Evolutionary conservation across 2,329 filamentous ascomycete species (phyloP).

Genomic region (Exophiala oligosperma): DNA sequence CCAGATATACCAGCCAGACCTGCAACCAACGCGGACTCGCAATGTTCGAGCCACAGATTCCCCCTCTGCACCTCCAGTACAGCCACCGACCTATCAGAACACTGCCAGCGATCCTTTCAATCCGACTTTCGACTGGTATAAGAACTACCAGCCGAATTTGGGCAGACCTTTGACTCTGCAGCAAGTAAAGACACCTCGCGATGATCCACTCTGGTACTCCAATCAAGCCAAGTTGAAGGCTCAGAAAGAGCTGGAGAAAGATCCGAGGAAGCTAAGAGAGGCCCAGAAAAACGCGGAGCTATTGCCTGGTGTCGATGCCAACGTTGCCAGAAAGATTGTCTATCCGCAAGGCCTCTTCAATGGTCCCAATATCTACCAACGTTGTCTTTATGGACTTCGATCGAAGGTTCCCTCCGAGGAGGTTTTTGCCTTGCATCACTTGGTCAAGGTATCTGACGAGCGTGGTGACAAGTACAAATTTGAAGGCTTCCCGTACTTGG

Average conservation of each 20-base stretch:
- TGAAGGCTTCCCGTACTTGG: slow-evolving; percentile 83
- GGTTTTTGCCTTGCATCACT: slow-evolving; percentile 87
- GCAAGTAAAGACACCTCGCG: slow-evolving; percentile 72
- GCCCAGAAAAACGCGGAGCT: not conserved
- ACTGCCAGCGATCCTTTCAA: slow-evolving; percentile 52
- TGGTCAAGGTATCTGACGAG: slow-evolving; percentile 94
- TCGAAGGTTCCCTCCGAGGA: slow-evolving; percentile 79
- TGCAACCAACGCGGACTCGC: slow-evolving; percentile 59
- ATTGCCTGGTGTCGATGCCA: slow-evolving; percentile 16
- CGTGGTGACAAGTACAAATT: slow-evolving; percentile 95
- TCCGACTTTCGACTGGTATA: slow-evolving; percentile 42
- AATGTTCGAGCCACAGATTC: slow-evolving; percentile 56
- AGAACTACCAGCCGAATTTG: slow-evolving; percentile 68
- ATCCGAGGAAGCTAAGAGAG: not conserved
- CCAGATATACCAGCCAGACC: slow-evolving; percentile 82
- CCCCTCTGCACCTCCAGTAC: slow-evolving; percentile 27
- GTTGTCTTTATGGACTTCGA: slow-evolving; percentile 79
- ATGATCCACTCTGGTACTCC: slow-evolving; percentile 67
- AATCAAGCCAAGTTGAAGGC: slow-evolving; percentile 40
- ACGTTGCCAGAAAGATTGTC: slow-evolving; percentile 18
- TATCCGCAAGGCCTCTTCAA: slow-evolving; percentile 55
- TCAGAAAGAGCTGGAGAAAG: not conserved
- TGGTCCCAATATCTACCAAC: slow-evolving; percentile 87
- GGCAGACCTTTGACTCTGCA: slow-evolving; percentile 66
- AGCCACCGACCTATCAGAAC: slow-evolving; percentile 38